Conservation (phyloP, 495 filamentous ascomycete species). For the Amphirosellinia nigrospora region DNA sequence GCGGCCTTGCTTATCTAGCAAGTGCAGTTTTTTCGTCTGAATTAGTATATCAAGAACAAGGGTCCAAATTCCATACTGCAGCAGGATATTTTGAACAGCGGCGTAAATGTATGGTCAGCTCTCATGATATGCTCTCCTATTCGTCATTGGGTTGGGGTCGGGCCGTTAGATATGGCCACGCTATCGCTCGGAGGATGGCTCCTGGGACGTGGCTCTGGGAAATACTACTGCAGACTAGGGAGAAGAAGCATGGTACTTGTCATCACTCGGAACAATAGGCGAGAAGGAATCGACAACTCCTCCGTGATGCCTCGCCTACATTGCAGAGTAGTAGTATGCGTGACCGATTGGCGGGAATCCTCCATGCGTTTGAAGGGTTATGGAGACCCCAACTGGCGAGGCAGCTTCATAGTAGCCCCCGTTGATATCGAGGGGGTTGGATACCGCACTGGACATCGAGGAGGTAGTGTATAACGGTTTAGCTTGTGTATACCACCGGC, state of each 20-base stretch:
- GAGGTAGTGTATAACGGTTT: neutral
- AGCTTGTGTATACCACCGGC: neutral
- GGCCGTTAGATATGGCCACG: slow-evolving; percentile 10
- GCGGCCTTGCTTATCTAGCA: slow-evolving; percentile 11
- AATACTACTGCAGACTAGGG: neutral
- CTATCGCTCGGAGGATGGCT: slow-evolving; percentile 9
- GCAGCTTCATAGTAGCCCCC: slow-evolving; percentile 9
- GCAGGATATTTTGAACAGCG: neutral
- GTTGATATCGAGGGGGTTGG: neutral
- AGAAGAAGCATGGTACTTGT: slow-evolving; percentile 24
- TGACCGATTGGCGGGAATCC: neutral
- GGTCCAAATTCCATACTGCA: neutral
- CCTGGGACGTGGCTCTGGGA: neutral
- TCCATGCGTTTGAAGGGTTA: neutral
- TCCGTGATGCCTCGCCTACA: neutral
- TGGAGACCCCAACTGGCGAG: neutral
- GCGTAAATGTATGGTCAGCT: neutral
- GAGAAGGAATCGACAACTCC: slow-evolving; percentile 6
- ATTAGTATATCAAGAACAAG: slow-evolving; percentile 5
- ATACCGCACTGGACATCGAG: neutral
- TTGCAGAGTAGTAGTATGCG: neutral
- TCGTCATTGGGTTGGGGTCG: neutral
- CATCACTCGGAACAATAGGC: slow-evolving; percentile 14
- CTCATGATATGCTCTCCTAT: neutral
- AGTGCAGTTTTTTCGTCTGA: slow-evolving; percentile 10